A percentile compares a stretch with the other conserved stretches of the same genome.
Conservation (phyloP, 306 rosid genomes). For the Erythrophleum fordii region DNA sequence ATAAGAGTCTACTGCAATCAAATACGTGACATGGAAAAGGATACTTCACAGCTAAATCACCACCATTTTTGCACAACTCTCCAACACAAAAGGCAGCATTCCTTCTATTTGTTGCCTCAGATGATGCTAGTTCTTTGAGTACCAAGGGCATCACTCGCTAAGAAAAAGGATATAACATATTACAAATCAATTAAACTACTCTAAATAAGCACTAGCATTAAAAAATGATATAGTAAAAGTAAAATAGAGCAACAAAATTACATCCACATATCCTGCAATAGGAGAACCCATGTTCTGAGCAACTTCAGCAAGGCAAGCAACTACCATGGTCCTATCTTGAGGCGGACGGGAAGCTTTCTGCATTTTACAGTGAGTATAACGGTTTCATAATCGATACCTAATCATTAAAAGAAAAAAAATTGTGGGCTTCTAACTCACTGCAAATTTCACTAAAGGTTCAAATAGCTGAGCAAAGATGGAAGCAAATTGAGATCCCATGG, state of each 20-base stretch:
- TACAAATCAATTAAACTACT: conserved; percentile 37
- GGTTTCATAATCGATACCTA: conserved; percentile 39
- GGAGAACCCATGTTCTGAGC: conserved; percentile 99
- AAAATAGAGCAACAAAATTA: conserved; percentile 44
- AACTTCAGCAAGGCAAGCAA: conserved; percentile 99
- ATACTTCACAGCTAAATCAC: conserved; percentile 84
- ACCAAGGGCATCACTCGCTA: conserved; percentile 92
- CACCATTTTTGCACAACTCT: conserved; percentile 95
- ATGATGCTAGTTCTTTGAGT: conserved; percentile 82
- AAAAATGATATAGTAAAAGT: conserved; percentile 5
- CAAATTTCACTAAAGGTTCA: conserved; percentile 88
- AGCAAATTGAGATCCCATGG: conserved; percentile 95
- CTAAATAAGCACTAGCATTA: not conserved
- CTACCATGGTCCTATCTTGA: conserved; percentile 98
- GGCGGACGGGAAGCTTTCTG: conserved; percentile 92
- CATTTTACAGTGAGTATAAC: conserved; percentile 43
- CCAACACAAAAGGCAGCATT: conserved; percentile 99
- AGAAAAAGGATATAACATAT: conserved; percentile 38
- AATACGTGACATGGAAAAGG: conserved; percentile 44
- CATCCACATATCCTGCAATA: conserved; percentile 83
- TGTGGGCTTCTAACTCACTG: conserved; percentile 60
- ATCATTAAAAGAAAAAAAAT: conserved; percentile 22
- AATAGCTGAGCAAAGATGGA: conserved; percentile 83
- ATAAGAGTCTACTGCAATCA: conserved; percentile 6
- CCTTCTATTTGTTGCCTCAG: conserved; percentile 93